These are phyloP conservation scores for Sechiopsis laciniata DNA, from an alignment of 306 rosid genomes.

Conservation along the genomic window DNA sequence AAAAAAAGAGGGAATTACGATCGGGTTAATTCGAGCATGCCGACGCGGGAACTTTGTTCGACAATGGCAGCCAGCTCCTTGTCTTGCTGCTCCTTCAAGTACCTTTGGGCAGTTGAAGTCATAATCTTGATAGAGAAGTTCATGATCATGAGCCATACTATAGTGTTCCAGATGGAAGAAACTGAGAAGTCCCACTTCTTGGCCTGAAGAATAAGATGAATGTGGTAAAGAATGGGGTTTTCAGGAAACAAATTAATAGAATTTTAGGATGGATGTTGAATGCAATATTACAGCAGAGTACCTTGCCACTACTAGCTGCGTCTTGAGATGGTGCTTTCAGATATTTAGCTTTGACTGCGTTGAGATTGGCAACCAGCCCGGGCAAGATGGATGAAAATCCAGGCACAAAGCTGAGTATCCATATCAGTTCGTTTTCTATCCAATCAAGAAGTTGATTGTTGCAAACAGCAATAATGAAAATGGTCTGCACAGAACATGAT, in stretches of 20 bases:
- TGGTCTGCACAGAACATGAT: conserved; percentile 45
- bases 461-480: conserved; percentile 84
- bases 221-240: neutral
- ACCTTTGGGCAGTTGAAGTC: conserved; percentile 73
- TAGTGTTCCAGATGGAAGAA: conserved; percentile 68
- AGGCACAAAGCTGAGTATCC: conserved; percentile 81
- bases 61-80: conserved; percentile 39
- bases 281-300: conserved; percentile 22
- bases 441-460: conserved; percentile 93
- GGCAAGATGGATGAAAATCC: conserved; percentile 66
- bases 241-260: neutral
- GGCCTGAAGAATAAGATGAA: conserved; percentile 34
- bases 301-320: conserved; percentile 54
- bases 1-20: neutral
- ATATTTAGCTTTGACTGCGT: conserved; percentile 68
- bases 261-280: neutral
- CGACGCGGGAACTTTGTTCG: conserved; percentile 22
- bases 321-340: conserved; percentile 46
- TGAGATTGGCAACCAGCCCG: conserved; percentile 45
- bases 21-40: conserved; percentile 12
- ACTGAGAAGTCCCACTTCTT: conserved; percentile 84
- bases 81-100: conserved; percentile 73
- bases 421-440: conserved; percentile 82
- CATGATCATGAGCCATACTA: conserved; percentile 96
- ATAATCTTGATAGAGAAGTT: conserved; percentile 87